Evolutionary conservation across 257 asterid genomes (phyloP), one percentile per base, ranked within the genome.

Genomic region (Capsicum chinense): DNA sequence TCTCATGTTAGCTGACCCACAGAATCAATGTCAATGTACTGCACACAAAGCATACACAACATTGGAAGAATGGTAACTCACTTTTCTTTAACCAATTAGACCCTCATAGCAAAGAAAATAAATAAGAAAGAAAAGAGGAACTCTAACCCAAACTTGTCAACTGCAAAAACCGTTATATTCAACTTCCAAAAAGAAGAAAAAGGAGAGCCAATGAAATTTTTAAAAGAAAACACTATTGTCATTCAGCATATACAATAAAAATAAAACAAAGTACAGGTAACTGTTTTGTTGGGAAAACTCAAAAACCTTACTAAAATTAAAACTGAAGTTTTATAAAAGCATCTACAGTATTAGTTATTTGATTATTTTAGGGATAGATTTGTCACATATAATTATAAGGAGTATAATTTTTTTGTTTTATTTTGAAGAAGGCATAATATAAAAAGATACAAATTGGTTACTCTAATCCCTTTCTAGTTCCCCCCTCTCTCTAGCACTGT

Each of bases 141-240:
- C 26, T 76, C 48, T 14, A 76, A 76, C 5, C 81, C 63, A 52
- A 26, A 8, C 48, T 76, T 26, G 81, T 52, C 81, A 76, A 76
- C 63, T 76, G 81, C 81, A 52, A 76, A 52, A 76, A 52, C 81
- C 48, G 81, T 76, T 76, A 76, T 52, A 14, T 52, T 74, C 60
- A 74, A 54, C 48, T 26, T 52, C 12, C 42, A 76, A 7, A 52
- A 35, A 52, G 21, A 52, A 13, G 81, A 52, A 50, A 76, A 54
- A 52, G 48, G 26, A 76, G 15, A 54, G 19, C 63, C 52, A 26
- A 76, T 21, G 48, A 9, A 6, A 0, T 12, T 56, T 48, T 3
- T 0, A 52, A 26, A 21, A 52, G 8, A 37, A 54, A 76, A 13
- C 80, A 50, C 13, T 74, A 74, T 74, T 10, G 48, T 50, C 60